Evolutionary conservation across 352 stramenopile species (phyloP).

Genomic region (Globisporangium camurandrum): DNA sequence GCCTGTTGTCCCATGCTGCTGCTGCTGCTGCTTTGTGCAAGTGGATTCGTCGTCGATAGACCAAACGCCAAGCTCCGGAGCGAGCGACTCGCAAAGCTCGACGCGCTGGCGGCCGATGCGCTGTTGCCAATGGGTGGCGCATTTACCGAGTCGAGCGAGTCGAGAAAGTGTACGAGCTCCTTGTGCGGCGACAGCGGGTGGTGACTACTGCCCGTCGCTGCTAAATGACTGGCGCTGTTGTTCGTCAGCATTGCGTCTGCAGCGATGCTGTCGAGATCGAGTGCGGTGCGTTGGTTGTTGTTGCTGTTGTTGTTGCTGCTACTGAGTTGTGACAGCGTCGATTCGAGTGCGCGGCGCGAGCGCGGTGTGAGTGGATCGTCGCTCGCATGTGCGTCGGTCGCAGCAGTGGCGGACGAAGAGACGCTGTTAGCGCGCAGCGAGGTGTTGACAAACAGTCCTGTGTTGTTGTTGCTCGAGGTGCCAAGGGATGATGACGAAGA

Average conservation of each 20-base stretch:
- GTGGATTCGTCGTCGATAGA: too few species aligned
- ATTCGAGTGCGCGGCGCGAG: slow-evolving; percentile 40
- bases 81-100: slow-evolving; percentile 17
- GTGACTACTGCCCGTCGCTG: slow-evolving; percentile 1
- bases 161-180: slow-evolving; percentile 51
- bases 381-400: slow-evolving; percentile 11
- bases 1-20: slow-evolving; percentile 6
- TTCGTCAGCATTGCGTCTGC: slow-evolving; percentile 18
- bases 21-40: background rate
- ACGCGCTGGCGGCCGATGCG: slow-evolving; percentile 6
- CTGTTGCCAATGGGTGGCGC: background rate
- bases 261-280: slow-evolving; percentile 20
- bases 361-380: slow-evolving; percentile 42
- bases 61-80: too few species aligned
- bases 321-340: slow-evolving; percentile 24
- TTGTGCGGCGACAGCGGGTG: slow-evolving; percentile 50
- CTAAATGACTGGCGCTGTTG: slow-evolving; percentile 11
- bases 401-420: background rate
- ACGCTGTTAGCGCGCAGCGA: background rate
- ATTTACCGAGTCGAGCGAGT: slow-evolving; percentile 34
- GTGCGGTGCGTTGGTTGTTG: slow-evolving; percentile 2
- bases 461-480: background rate
- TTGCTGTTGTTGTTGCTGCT: slow-evolving; percentile 10
- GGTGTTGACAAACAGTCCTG: slow-evolving; percentile 9
- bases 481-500: background rate